Base-by-base conservation (phyloP, 2,329 filamentous ascomycete genomes). In the Xylariaceae sp. region DNA sequence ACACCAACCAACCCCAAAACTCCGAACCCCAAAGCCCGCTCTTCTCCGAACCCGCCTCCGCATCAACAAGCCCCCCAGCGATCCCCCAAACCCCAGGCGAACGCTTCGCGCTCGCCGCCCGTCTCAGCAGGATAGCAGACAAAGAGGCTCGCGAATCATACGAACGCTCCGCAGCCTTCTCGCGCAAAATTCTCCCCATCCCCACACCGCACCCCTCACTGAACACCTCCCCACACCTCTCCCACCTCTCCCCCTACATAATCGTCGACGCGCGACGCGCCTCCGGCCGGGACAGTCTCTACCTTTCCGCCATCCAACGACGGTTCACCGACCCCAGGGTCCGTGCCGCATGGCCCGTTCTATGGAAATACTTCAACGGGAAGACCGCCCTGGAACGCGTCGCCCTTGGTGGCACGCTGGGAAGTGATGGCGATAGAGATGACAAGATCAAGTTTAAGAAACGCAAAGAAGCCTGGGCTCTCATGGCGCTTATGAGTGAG, bases 331-430 rank as follows among this genome's bases (percentile, higher is more conserved):
- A 83, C 54, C 72, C 74, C 30, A 56, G 14, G 80, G 68, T 88
- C 12, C 76, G 81, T 39, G 78, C 82, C 49, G 78, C 81, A 42
- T 95, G 90, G 87, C 80, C 82, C 2, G 74, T 78, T 40, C 83
- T 96, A 59, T 79, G 85, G 61, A 89, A 87, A 67, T 94, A 96
- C 68, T 89, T 97, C 60, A 91, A 97, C 66, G 94, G 94, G 1
- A 80, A 78, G 49, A 85, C 87, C 63, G 86, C 91, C 2, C 75
- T 97, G 52, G 94, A 99, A 71, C 85, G 91, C 59, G 87, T 99
- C 57, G 82, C 87, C 1, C 73, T 94, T n/a, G 80, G 86, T 49
- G 33, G 51, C 2, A 36, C 33, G 12, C 39, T 30, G 39, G 43
- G 43, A 45, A 27, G 15, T 27, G 18, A 11, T 27, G 27, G 41